phyloP scores from a whole-genome alignment of 1,284 basidiomycete genomes.

The Ganoderma boninense region DNA sequence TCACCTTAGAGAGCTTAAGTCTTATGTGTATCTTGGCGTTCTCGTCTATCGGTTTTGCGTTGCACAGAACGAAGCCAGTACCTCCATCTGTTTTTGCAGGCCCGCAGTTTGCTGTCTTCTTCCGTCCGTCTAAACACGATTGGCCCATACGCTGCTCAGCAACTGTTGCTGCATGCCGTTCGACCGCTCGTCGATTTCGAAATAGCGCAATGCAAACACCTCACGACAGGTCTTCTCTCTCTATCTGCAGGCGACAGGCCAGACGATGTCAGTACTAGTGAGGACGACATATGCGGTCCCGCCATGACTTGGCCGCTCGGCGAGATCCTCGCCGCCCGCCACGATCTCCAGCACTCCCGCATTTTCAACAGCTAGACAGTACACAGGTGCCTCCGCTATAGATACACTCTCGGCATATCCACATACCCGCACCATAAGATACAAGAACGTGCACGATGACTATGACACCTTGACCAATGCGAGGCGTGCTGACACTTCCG shows the following conservation, averaged over 20 bases:
- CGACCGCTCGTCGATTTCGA: slow-evolving; percentile 70
- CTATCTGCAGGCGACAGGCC: slow-evolving; percentile 27
- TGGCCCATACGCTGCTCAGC: slow-evolving; percentile 94
- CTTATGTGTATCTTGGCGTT: slow-evolving; percentile 7
- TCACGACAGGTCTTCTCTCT: slow-evolving; percentile 50
- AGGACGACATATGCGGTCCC: slow-evolving; percentile 56
- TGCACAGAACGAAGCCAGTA: slow-evolving; percentile 74
- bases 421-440: slow-evolving; percentile 26
- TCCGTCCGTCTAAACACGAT: slow-evolving; percentile 91
- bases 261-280: slow-evolving; percentile 11
- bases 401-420: slow-evolving; percentile 22
- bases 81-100: slow-evolving; percentile 93
- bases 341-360: slow-evolving; percentile 94
- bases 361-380: slow-evolving; percentile 88
- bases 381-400: slow-evolving; percentile 28
- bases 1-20: slow-evolving; percentile 6
- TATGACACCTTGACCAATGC: slow-evolving; percentile 66
- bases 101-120: slow-evolving; percentile 88
- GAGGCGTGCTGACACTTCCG: slow-evolving; percentile 91
- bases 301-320: slow-evolving; percentile 96
- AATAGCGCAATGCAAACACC: slow-evolving; percentile 49
- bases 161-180: slow-evolving; percentile 81
- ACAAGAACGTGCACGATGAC: slow-evolving; percentile 19
- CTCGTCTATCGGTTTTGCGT: slow-evolving; percentile 7
- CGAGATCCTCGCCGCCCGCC: slow-evolving; percentile 90